A percentile compares a stretch with the other conserved stretches of the same genome.
phyloP scores from a whole-genome alignment of 768 basidiomycete species.

The Steccherinum ochraceum region DNA sequence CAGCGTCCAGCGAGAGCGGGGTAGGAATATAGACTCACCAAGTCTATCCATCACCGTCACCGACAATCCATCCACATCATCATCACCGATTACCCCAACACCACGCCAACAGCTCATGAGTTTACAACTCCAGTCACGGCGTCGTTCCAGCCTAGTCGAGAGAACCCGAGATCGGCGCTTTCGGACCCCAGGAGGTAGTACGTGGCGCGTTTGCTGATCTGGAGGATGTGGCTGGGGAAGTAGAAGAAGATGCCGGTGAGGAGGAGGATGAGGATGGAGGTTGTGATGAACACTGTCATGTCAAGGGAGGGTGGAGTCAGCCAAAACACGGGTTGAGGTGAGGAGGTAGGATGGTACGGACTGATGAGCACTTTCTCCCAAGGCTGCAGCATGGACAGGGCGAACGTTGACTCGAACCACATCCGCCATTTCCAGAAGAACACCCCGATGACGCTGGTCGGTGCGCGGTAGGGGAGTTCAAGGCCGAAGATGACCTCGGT shows the following conservation, averaged over 20 bases:
- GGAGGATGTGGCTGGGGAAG: slow-evolving; percentile 50
- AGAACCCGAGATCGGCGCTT: slow-evolving; percentile 8
- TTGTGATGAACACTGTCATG: slow-evolving; percentile 36
- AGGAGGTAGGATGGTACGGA: slow-evolving; percentile 16
- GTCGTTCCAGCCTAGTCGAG: too few relatives aligned
- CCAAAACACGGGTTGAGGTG: too few relatives aligned
- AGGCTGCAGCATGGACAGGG: slow-evolving; percentile 54
- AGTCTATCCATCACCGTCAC: too few relatives aligned
- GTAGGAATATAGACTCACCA: too few relatives aligned
- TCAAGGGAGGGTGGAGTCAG: too few relatives aligned
- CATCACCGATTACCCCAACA: too few relatives aligned
- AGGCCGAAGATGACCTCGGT: slow-evolving; percentile 17
- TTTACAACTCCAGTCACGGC: too few relatives aligned
- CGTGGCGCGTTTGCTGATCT: slow-evolving; percentile 44
- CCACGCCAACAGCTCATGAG: too few relatives aligned
- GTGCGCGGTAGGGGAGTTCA: slow-evolving; percentile 19
- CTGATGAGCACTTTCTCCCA: slow-evolving; percentile 62
- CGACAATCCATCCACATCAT: too few relatives aligned
- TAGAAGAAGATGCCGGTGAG: slow-evolving; percentile 47
- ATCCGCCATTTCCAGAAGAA: slow-evolving; percentile 44
- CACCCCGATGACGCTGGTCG: slow-evolving; percentile 11
- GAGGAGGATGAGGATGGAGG: slow-evolving; percentile 37
- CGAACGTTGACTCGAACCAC: slow-evolving; percentile 55
- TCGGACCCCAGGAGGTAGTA: slow-evolving; percentile 63
- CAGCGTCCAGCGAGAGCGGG: too few relatives aligned